phyloP scores from a whole-genome alignment of 306 rosid species.

The Cucumis melo region DNA sequence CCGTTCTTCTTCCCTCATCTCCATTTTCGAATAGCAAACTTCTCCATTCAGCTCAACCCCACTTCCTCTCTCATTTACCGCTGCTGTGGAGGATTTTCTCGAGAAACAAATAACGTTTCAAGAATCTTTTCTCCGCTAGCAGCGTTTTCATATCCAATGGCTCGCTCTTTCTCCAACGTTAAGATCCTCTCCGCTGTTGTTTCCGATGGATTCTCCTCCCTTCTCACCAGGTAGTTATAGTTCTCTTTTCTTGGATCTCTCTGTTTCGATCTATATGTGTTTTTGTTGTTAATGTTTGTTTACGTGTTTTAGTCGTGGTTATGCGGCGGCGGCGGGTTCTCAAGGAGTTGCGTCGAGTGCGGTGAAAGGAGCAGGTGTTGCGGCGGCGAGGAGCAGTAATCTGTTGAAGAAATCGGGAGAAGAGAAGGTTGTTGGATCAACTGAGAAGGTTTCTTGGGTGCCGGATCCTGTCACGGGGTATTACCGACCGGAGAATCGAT shows the following conservation, averaged over 20 bases:
- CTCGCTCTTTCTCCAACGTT: conserved; percentile 64
- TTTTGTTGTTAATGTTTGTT: background rate
- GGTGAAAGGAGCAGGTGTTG: conserved; percentile 17
- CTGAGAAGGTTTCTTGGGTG: conserved; percentile 65
- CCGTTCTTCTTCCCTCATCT: background rate
- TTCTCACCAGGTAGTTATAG: conserved; percentile 30
- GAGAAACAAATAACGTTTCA: background rate
- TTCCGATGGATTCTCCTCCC: conserved; percentile 28
- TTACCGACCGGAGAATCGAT: conserved; percentile 59
- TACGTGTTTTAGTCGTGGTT: conserved; percentile 50
- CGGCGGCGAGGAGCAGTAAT: conserved; percentile 14
- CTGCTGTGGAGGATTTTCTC: conserved; percentile 7
- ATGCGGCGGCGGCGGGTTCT: conserved; percentile 35
- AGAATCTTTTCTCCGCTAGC: conserved; percentile 1
- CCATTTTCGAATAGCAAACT: background rate
- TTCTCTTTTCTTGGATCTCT: background rate
- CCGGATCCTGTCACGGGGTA: conserved; percentile 86
- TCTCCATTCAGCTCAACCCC: background rate
- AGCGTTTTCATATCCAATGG: conserved; percentile 21
- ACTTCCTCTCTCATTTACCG: background rate
- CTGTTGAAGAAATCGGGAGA: conserved; percentile 32
- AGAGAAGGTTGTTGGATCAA: background rate
- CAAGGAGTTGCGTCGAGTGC: conserved; percentile 29
- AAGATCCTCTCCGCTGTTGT: conserved; percentile 43
- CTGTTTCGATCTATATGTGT: background rate